These are phyloP conservation scores for Epicoccum sorghinum DNA, from an alignment of 2,329 filamentous ascomycete genomes.

Conservation along the genomic window DNA sequence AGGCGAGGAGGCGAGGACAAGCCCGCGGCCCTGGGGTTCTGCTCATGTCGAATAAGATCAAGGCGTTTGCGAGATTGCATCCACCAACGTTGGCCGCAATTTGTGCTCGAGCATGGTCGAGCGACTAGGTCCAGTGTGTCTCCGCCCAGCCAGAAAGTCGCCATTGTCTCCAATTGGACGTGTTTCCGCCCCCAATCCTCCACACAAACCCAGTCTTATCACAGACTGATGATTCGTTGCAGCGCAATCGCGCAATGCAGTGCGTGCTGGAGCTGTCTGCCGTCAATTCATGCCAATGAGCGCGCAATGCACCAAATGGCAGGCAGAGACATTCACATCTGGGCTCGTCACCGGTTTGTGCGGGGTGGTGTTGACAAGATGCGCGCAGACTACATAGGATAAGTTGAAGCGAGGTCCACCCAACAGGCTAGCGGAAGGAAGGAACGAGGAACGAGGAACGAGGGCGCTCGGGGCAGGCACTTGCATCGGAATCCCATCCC, in stretches of 20 bases:
- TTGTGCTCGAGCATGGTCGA: slow-evolving; percentile 11
- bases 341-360: slow-evolving; percentile 11
- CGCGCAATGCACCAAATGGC: background rate
- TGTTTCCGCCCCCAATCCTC: slow-evolving; percentile 11
- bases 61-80: slow-evolving; percentile 12
- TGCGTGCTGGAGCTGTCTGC: background rate
- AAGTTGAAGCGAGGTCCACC: background rate
- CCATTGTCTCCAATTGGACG: slow-evolving; percentile 20
- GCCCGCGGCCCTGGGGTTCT: background rate
- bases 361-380: background rate
- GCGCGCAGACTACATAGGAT: background rate
- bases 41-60: slow-evolving; percentile 3
- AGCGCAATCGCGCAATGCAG: slow-evolving; percentile 4
- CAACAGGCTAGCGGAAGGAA: slow-evolving; percentile 6
- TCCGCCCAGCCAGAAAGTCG: slow-evolving; percentile 5
- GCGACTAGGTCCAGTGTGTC: slow-evolving; percentile 1
- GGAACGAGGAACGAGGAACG: background rate
- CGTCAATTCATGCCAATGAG: background rate
- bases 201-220: slow-evolving; percentile 12
- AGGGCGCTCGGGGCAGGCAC: background rate
- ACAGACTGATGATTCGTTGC: slow-evolving; percentile 8
- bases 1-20: slow-evolving; percentile 2
- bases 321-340: slow-evolving; percentile 1
- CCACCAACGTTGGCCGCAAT: slow-evolving; percentile 5
- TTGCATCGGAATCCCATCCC: slow-evolving; percentile 4